Percentiles rank a stretch among this genome's conserved stretches.
Conservation (phyloP, 495 filamentous ascomycete species). For the Cladorrhinum samala region DNA sequence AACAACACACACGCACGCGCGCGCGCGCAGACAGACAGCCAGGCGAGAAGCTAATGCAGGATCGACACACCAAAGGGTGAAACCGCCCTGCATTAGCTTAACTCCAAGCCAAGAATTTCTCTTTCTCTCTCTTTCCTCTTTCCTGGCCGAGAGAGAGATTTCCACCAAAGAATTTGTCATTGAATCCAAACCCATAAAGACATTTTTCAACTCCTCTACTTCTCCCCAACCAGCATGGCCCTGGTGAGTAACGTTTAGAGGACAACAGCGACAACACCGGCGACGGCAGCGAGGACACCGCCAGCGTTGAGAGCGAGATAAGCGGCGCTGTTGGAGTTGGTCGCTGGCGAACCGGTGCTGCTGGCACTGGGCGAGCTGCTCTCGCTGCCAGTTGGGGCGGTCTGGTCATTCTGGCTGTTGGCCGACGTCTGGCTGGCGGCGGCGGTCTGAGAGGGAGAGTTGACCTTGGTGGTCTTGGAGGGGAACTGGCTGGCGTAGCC, state of each 20-base stretch:
- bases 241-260: slow-evolving; percentile 16
- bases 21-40: too few species aligned
- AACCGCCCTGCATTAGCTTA: too few species aligned
- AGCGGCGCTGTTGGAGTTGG: slow-evolving; percentile 28
- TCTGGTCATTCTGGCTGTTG: slow-evolving; percentile 4
- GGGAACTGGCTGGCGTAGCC: slow-evolving; percentile 32
- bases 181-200: too few species aligned
- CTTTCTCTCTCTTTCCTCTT: too few species aligned
- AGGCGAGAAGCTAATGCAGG: too few species aligned
- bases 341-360: slow-evolving; percentile 16
- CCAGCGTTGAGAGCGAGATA: slow-evolving; percentile 28
- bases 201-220: neutral
- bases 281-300: slow-evolving; percentile 27
- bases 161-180: too few species aligned
- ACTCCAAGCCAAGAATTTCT: too few species aligned
- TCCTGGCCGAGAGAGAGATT: too few species aligned
- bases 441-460: slow-evolving; percentile 8
- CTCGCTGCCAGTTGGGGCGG: slow-evolving; percentile 11
- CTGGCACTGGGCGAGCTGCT: slow-evolving; percentile 12
- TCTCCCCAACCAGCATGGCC: neutral
- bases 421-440: slow-evolving; percentile 1
- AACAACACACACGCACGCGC: too few species aligned
- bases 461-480: slow-evolving; percentile 14
- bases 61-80: too few species aligned
- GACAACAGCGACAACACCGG: slow-evolving; percentile 29